Evolutionary conservation across 2,329 filamentous ascomycete species (phyloP).

Genomic region (Lachnellula cervina): DNA sequence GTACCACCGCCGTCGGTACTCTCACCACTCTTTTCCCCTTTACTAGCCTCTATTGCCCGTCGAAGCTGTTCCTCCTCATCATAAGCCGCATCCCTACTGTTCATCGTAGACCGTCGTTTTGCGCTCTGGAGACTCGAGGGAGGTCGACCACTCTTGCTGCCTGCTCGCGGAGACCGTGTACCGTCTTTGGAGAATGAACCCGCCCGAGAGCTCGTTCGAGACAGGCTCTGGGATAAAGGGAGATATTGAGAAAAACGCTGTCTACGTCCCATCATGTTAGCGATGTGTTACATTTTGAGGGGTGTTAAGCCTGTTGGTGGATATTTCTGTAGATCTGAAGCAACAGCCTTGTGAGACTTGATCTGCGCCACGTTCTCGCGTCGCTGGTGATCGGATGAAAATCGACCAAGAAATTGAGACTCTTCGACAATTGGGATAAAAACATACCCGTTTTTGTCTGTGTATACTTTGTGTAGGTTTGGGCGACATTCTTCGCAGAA

Average conservation of each 20-base stretch:
- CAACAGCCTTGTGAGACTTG: slow-evolving; percentile 31
- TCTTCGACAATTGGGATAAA: slow-evolving; percentile 16
- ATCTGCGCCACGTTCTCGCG: slow-evolving; percentile 32
- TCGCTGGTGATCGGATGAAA: slow-evolving; percentile 24
- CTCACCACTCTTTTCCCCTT: slow-evolving; percentile 55
- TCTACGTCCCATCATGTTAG: slow-evolving; percentile 43
- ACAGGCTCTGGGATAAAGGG: slow-evolving; percentile 49
- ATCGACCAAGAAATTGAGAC: slow-evolving; percentile 10
- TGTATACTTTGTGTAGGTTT: slow-evolving; percentile 81
- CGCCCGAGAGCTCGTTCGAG: slow-evolving; percentile 56
- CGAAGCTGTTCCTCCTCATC: slow-evolving; percentile 89
- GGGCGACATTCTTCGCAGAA: slow-evolving; percentile 94
- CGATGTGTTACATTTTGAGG: slow-evolving; percentile 10
- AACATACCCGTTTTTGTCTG: slow-evolving; percentile 77
- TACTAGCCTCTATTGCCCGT: slow-evolving; percentile 91
- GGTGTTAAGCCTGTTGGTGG: slow-evolving; percentile 9
- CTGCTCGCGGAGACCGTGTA: slow-evolving; percentile 46
- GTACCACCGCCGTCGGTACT: slow-evolving; percentile 46
- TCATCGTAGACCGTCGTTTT: slow-evolving; percentile 94
- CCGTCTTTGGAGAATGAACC: slow-evolving; percentile 61
- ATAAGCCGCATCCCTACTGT: slow-evolving; percentile 90
- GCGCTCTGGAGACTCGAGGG: slow-evolving; percentile 38
- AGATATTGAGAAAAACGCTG: slow-evolving; percentile 64
- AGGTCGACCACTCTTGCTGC: slow-evolving; percentile 50
- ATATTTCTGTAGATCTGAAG: slow-evolving; percentile 14